Percentiles rank a stretch among this genome's conserved stretches.
Conservation (phyloP, 352 stramenopile genomes). For the Globisporangium rhizosaccharum region DNA sequence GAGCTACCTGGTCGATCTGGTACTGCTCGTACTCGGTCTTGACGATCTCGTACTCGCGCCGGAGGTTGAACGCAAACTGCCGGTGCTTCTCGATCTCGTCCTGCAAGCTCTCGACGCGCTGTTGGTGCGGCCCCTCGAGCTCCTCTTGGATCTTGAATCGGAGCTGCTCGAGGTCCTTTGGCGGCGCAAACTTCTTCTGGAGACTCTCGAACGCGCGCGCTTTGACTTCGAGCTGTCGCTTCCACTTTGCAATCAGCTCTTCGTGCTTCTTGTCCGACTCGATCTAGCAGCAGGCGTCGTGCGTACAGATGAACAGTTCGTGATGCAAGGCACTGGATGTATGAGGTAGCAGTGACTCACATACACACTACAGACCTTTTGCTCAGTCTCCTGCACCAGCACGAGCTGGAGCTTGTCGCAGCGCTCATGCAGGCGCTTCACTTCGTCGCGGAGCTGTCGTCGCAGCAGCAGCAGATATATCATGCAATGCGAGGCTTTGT, state of each 20-base stretch:
- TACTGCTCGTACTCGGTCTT: conserved; percentile 87
- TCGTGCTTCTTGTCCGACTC: conserved; percentile 80
- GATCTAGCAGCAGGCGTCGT: conserved; percentile 17
- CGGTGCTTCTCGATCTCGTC: conserved; percentile 70
- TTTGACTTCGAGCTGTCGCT: conserved; percentile 80
- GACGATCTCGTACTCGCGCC: conserved; percentile 69
- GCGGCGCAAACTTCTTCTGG: conserved; percentile 79
- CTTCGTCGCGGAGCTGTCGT: conserved; percentile 52
- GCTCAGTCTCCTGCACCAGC: conserved; percentile 77
- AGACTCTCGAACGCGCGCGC: conserved; percentile 72
- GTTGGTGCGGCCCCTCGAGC: conserved; percentile 67
- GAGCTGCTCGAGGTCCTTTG: conserved; percentile 75
- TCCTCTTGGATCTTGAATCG: conserved; percentile 81
- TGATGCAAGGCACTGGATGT: background rate
- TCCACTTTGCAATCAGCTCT: conserved; percentile 79
- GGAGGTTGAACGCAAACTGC: conserved; percentile 57
- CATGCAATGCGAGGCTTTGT: no score
- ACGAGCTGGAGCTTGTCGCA: conserved; percentile 77
- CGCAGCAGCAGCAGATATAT: no score
- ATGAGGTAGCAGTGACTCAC: background rate
- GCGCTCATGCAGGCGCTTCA: conserved; percentile 62
- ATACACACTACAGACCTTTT: conserved; percentile 41
- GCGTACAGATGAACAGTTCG: background rate
- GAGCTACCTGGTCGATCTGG: conserved; percentile 52
- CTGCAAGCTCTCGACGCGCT: conserved; percentile 54